Conservation (phyloP, 768 basidiomycete genomes). For the Sporobolomyces roseus region DNA sequence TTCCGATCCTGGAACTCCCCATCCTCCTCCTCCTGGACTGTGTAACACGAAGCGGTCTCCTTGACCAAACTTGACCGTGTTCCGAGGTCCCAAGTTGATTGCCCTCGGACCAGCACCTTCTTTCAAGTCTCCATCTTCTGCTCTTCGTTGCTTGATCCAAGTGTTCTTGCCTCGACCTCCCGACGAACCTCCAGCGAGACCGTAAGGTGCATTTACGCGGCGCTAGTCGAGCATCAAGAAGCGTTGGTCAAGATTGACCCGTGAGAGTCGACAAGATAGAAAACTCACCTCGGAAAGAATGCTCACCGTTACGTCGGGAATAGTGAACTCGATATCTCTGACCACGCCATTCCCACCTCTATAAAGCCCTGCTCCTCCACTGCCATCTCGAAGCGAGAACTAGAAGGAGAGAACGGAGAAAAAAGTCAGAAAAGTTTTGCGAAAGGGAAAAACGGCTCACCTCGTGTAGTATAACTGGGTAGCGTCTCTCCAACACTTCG, state of each 20-base stretch:
- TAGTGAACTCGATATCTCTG: constrained; percentile 72
- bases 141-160: constrained; percentile 59
- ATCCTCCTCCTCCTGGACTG: constrained; percentile 88
- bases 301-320: constrained; percentile 73
- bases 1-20: constrained; percentile 62
- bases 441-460: no score
- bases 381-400: constrained; percentile 41
- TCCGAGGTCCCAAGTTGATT: constrained; percentile 83
- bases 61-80: constrained; percentile 79
- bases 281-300: constrained; percentile 74
- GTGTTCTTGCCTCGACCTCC: constrained; percentile 73
- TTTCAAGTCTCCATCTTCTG: constrained; percentile 57
- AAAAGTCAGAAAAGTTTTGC: no score
- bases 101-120: constrained; percentile 51
- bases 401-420: no score
- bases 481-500: constrained; percentile 87
- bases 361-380: constrained; percentile 46
- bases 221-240: constrained; percentile 59
- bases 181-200: constrained; percentile 70
- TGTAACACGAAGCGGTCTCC: constrained; percentile 75
- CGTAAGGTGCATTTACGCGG: constrained; percentile 79
- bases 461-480: constrained; percentile 80
- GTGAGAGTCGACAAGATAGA: neutral
- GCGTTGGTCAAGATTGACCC: constrained; percentile 2
- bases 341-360: constrained; percentile 79